Evolutionary conservation across 225 moss, liverwort and hornwort genomes (phyloP), one percentile per base, ranked within the genome.

Genomic region (Marchantia polymorpha): DNA sequence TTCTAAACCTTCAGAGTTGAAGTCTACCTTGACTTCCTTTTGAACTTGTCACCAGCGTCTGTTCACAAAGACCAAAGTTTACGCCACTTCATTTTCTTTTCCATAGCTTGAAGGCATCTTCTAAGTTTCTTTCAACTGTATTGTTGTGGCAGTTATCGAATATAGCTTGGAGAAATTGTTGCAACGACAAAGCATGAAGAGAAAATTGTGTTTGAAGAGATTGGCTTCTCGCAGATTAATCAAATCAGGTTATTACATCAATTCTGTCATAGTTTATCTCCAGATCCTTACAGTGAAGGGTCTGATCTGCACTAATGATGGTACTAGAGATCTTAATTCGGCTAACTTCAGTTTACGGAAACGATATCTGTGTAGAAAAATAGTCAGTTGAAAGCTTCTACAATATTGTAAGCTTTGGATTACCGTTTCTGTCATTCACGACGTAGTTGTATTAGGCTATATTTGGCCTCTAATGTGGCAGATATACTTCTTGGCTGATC

Each of bases 111-210:
- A 5, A 39, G 2, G 2, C 2, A 5, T 5, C 39, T 39, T 39
- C 39, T 39, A 39, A 39, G 39, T 39, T 39, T 39, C 2, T 39
- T 39, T 39, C 39, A 5, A 39, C 39, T 39, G 39, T 39, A 39
- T 39, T 39, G 39, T 39, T 39, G 39, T 39, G 39, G 39, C 39
- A 5, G 39, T 5, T 39, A 39, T 39, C 51, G 50, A 16, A 52
- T 52, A 39, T 77, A 97, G 97, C 95, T 99, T 81, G 95, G 92
- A 30, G 95, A 99, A 83, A 92, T 99, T 52, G 71, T 93, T 50
- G 93, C 89, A 20, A 93, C 97, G 11, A 92, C 97, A 64, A 93
- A 99, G 79, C 92, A 99, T 76, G 89, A 90, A 75, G 95, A 95
- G 82, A 82, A 83, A 64, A 93, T 92, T 15, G 53, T 99, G 65